Evolutionary conservation across 2,329 filamentous ascomycete species (phyloP).

Genomic region (Orbilia oligospora): DNA sequence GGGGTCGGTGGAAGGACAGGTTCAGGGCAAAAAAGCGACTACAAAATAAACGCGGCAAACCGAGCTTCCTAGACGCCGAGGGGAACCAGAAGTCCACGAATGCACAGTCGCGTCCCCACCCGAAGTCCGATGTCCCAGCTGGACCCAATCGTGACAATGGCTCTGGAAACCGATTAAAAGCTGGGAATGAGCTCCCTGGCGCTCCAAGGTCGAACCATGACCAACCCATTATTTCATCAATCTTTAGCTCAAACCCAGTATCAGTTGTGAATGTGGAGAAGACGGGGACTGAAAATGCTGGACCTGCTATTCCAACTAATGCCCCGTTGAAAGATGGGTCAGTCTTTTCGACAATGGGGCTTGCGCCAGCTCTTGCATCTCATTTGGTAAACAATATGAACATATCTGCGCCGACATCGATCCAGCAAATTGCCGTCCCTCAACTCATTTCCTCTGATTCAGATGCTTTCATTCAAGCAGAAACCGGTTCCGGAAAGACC

Average conservation of each 20-base stretch:
- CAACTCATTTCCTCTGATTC: conserved; percentile 83
- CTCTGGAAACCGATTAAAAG: conserved; percentile 68
- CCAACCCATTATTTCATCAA: conserved; percentile 79
- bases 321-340: conserved; percentile 87
- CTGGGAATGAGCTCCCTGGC: conserved; percentile 63
- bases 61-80: conserved; percentile 64
- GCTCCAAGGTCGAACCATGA: conserved; percentile 63
- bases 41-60: conserved; percentile 71
- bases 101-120: conserved; percentile 18
- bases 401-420: conserved; percentile 91
- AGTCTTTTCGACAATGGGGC: conserved; percentile 86
- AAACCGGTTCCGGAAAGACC: conserved; percentile 98
- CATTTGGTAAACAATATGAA: conserved; percentile 88
- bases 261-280: conserved; percentile 71
- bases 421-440: conserved; percentile 89
- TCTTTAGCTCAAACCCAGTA: conserved; percentile 90
- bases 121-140: conserved; percentile 44
- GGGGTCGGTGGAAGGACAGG: conserved; percentile 93
- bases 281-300: conserved; percentile 70
- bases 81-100: conserved; percentile 56
- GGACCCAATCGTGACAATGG: conserved; percentile 61
- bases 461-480: conserved; percentile 95
- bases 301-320: conserved; percentile 81
- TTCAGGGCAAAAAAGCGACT: conserved; percentile 81
- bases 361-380: conserved; percentile 83